A percentile compares a stretch with the other conserved stretches of the same genome.
Conservation (phyloP, 345 rosid species). For the Streptanthus diversifolius region DNA sequence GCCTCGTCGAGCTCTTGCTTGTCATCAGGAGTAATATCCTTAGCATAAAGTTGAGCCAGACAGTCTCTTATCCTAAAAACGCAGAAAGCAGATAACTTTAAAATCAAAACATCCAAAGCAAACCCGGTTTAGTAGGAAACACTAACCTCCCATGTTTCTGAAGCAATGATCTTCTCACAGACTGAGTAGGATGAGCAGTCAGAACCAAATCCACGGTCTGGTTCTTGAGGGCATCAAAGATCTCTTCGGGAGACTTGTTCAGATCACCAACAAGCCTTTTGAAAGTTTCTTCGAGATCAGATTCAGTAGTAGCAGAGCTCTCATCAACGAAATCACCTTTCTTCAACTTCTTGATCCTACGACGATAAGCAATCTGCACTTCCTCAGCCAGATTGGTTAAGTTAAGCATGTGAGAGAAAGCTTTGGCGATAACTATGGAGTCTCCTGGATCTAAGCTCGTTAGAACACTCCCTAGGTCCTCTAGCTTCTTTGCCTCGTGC, state of each 20-base stretch:
- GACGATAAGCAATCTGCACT: slow-evolving; percentile 86
- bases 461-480: slow-evolving; percentile 77
- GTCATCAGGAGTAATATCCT: slow-evolving; percentile 94
- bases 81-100: slow-evolving; percentile 8
- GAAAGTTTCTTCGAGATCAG: slow-evolving; percentile 89
- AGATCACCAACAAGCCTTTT: slow-evolving; percentile 77
- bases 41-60: slow-evolving; percentile 82
- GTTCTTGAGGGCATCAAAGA: slow-evolving; percentile 89
- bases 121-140: neutral
- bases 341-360: slow-evolving; percentile 76
- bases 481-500: slow-evolving; percentile 64
- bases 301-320: slow-evolving; percentile 84
- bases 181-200: slow-evolving; percentile 98
- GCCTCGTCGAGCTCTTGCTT: slow-evolving; percentile 99
- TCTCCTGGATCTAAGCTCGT: slow-evolving; percentile 95
- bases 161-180: slow-evolving; percentile 91
- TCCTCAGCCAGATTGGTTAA: slow-evolving; percentile 97
- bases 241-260: slow-evolving; percentile 88
- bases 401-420: slow-evolving; percentile 96
- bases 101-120: neutral
- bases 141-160: slow-evolving; percentile 89
- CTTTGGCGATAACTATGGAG: slow-evolving; percentile 77
- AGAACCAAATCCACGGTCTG: slow-evolving; percentile 97
- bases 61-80: slow-evolving; percentile 70
- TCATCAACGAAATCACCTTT: slow-evolving; percentile 85